Base-by-base conservation (phyloP, 805 yeast genomes). In the Suhomyces kilbournensis region DNA sequence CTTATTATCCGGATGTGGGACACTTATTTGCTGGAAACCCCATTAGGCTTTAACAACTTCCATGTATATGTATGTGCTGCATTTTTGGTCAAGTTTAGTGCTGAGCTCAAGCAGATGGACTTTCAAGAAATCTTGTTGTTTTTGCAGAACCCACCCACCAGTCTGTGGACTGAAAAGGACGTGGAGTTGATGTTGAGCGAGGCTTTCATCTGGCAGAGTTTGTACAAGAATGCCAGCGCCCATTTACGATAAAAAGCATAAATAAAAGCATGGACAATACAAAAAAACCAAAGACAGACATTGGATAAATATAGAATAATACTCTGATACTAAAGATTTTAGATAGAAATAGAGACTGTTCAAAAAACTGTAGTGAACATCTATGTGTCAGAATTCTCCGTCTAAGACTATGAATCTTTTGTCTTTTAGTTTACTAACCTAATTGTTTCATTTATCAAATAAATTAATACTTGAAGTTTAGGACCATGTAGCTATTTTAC, bases 51-150 rank as follows among this genome's bases (percentile, higher is more conserved):
- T 65, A 89, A 88, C 60, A 90, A 85, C 62, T 94, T 94, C 70
- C 99, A 94, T 67, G 90, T 94, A 7, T 94, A 93, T 67, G 99
- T 94, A 3, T 94, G 99, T 71, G 97, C 98, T 19, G 98, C 99
- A 19, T 94, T 93, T 64, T 74, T 94, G 59, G 88, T 91, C 55
- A 86, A 90, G 63, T 94, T 96, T 85, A 84, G 94, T 56, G 84
- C 79, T 50, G 85, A 84, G 56, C 73, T 94, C 56, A 83, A 87
- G 66, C 76, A 78, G 8, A 89, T 87, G 91, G 98, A 93, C 58
- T 94, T 94, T 67, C 98, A 94, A 71, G 98, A 90, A 56, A 89
- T 91, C 34, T 84, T 94, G 72, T 86, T 96, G 68, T 93, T 90
- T 64, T 74, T 94, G 47, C 99, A 94, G 68, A 88, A 87, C 55